phyloP scores from a whole-genome alignment of 2,329 filamentous ascomycete genomes.

The Fusarium gaditjirri region DNA sequence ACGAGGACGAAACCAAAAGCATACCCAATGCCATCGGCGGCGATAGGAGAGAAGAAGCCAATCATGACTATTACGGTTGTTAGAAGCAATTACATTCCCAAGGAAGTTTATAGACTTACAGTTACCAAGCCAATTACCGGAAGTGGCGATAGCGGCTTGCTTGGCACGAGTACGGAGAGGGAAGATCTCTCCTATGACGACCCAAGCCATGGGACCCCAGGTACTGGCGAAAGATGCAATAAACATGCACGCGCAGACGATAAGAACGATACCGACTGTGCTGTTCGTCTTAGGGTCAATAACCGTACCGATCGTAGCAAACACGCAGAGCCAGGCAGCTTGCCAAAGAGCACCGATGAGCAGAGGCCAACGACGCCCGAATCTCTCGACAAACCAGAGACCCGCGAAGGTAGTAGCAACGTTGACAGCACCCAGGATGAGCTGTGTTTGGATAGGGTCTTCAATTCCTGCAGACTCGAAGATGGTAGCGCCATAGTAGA shows the following conservation, averaged over 20 bases:
- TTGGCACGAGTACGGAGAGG: conserved; percentile 65
- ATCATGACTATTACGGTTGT: conserved; percentile 61
- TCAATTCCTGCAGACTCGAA: conserved; percentile 73
- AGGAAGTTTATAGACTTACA: conserved; percentile 48
- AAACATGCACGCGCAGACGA: conserved; percentile 78
- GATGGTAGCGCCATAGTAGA: conserved; percentile 74
- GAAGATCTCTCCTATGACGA: conserved; percentile 74
- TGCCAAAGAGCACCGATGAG: conserved; percentile 76
- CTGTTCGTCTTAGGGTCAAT: conserved; percentile 55
- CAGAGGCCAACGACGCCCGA: conserved; percentile 74
- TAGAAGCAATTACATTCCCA: not conserved
- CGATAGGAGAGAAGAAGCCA: conserved; percentile 75
- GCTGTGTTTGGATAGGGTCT: conserved; percentile 73
- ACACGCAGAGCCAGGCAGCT: conserved; percentile 71
- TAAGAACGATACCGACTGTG: conserved; percentile 72
- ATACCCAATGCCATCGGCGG: conserved; percentile 69
- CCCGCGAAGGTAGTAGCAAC: conserved; percentile 74
- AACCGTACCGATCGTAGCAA: conserved; percentile 66
- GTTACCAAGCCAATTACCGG: conserved; percentile 69
- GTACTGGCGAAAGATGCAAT: conserved; percentile 76
- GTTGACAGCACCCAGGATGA: conserved; percentile 76
- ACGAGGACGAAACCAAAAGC: conserved; percentile 74
- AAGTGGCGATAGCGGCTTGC: conserved; percentile 65
- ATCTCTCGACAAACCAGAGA: conserved; percentile 75
- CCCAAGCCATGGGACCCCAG: conserved; percentile 78